Percentiles rank a stretch among this genome's conserved stretches.
These are phyloP conservation scores for Calonectria ilicicola DNA, from an alignment of 2,329 filamentous ascomycete species.

Conservation along the genomic window DNA sequence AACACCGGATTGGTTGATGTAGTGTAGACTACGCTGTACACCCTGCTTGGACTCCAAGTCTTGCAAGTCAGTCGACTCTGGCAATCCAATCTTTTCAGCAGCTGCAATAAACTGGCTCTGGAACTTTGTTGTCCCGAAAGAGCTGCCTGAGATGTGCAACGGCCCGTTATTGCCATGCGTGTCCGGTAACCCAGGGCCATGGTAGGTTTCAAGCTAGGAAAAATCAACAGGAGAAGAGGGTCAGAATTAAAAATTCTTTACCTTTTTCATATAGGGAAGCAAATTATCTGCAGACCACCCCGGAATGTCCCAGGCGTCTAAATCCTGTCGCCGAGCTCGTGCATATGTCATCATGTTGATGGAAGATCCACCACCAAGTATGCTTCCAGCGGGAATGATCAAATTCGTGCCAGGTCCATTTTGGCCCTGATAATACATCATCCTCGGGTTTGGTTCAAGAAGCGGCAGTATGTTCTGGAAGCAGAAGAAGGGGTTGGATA, in stretches of 20 bases:
- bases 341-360: slow-evolving; percentile 48
- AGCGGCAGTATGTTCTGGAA: slow-evolving; percentile 32
- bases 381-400: slow-evolving; percentile 40
- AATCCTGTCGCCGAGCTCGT: slow-evolving; percentile 45
- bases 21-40: slow-evolving; percentile 48
- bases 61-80: slow-evolving; percentile 64
- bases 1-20: slow-evolving; percentile 59
- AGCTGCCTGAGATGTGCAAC: slow-evolving; percentile 64
- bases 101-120: slow-evolving; percentile 64
- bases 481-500: slow-evolving; percentile 42
- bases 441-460: slow-evolving; percentile 26
- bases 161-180: slow-evolving; percentile 67
- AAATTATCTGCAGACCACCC: slow-evolving; percentile 49
- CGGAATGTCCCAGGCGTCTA: slow-evolving; percentile 47
- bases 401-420: slow-evolving; percentile 34
- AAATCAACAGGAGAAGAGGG: too few species aligned
- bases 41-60: slow-evolving; percentile 55
- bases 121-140: slow-evolving; percentile 52
- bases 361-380: slow-evolving; percentile 45
- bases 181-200: slow-evolving; percentile 55
- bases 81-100: slow-evolving; percentile 58
- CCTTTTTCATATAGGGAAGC: slow-evolving; percentile 47
- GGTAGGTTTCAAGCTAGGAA: slow-evolving; percentile 65
- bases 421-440: slow-evolving; percentile 40
- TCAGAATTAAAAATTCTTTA: background rate